Evolutionary conservation across 2,329 filamentous ascomycete genomes (phyloP), one percentile per base, ranked within the genome.

Genomic region (Fusarium dimerum): DNA sequence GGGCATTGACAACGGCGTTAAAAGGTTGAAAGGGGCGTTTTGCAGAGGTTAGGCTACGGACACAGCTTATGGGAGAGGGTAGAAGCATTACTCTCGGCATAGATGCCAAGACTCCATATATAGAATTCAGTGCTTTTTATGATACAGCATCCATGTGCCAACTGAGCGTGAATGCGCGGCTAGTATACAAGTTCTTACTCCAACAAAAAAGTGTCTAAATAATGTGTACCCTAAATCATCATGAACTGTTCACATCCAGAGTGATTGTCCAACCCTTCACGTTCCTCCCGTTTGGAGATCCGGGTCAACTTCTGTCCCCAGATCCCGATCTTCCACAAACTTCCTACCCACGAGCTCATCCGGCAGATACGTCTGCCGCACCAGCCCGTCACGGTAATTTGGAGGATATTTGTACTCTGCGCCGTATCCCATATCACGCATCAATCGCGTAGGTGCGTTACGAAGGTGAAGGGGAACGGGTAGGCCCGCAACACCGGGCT

Each of bases 361-460:
- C 0, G 94, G 94, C n/a, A 99, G 72, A 71, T 97, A 99, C 20
- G 92, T 88, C 74, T 99, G 94, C 57, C 78, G 81, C 1, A 97
- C 93, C 61, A 76, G 83, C 0, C 94, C 94, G 55, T 92, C 85
- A 46, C 82, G 74, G 66, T 93, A 99, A 62, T 96, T 90, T 0
- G 94, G 94, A 61, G 96, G 96, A 67, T 99, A 97, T 72, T 97
- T 97, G 73, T 99, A 99, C 68, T 92, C 89, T 45, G 85, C 87
- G 1, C 92, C 92, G 66, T 92, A 96, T 0, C 91, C 93, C 60
- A 97, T 75, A 61, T 97, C 93, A 64, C 92, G 89, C 93, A 99
- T 96, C 59, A 97, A 70, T 60, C 87, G 82, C 2, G 94, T 97
- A 0, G 94, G 93, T 9, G 94, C 94, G 71, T 97, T 97, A 52